phyloP scores from a whole-genome alignment of 176 grass and related monocot genomes.

The Microstegium vimineum region DNA sequence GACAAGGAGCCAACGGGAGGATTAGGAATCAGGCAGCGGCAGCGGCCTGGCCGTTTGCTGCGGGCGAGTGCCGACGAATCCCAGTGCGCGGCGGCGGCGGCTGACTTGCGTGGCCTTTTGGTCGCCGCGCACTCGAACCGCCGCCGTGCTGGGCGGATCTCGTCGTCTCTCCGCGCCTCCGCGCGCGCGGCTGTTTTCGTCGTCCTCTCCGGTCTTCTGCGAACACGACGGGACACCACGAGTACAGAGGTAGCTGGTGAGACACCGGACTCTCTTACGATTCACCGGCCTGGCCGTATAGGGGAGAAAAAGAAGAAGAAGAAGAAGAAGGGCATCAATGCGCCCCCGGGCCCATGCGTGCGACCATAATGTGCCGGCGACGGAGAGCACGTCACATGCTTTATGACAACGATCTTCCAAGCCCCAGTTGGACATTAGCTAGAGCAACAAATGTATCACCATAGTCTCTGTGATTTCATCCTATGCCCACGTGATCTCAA shows the following conservation, averaged over 20 bases:
- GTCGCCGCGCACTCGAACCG: not conserved
- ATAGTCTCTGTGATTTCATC: too few species aligned
- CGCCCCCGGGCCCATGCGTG: not conserved
- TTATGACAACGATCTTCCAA: not conserved
- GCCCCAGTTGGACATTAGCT: not conserved
- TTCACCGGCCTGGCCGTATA: not conserved
- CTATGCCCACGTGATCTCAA: not conserved
- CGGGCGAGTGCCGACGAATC: not conserved
- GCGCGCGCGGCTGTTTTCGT: not conserved
- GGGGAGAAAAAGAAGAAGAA: not conserved
- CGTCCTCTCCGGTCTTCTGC: not conserved
- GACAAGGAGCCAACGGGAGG: not conserved
- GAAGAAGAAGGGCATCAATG: too few species aligned
- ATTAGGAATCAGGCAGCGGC: too few species aligned
- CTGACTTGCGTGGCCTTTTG: not conserved
- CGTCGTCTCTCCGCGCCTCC: not conserved
- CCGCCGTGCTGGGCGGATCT: not conserved
- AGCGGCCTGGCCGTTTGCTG: not conserved
- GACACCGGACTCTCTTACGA: too few species aligned
- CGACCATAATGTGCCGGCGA: not conserved
- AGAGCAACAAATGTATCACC: not conserved
- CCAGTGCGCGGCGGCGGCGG: not conserved
- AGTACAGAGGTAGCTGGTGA: too few species aligned
- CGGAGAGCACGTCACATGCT: slow-evolving; percentile 11
- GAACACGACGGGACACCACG: too few species aligned